Evolutionary conservation across 2,329 filamentous ascomycete species (phyloP).

Genomic region (Stemphylium vesicarium): DNA sequence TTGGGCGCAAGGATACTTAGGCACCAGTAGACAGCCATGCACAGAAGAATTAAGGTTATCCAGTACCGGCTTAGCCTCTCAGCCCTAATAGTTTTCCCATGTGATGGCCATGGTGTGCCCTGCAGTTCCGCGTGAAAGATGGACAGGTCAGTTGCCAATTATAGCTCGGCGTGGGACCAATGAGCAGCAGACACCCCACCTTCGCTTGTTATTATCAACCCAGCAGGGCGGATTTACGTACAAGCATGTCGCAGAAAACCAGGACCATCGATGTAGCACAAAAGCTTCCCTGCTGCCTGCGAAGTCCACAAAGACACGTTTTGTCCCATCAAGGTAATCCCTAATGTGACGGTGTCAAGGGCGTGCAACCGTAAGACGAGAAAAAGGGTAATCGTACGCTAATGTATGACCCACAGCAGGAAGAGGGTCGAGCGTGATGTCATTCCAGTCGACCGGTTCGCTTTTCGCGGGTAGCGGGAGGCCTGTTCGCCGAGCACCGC

Average conservation of each 20-base stretch:
- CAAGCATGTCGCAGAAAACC: slow-evolving; percentile 7
- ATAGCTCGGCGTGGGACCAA: slow-evolving; percentile 7
- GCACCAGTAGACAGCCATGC: slow-evolving; percentile 5
- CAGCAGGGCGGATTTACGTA: slow-evolving; percentile 18
- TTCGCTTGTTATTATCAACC: slow-evolving; percentile 4
- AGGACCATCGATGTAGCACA: neutral
- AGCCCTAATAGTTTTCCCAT: slow-evolving; percentile 12
- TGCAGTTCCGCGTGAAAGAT: slow-evolving; percentile 8
- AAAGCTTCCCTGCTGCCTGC: neutral
- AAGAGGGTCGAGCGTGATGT: slow-evolving; percentile 9
- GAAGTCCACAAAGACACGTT: neutral
- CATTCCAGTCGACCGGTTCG: slow-evolving; percentile 13
- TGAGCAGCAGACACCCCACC: neutral
- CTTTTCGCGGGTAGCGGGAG: slow-evolving; percentile 13
- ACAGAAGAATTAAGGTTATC: slow-evolving; percentile 13
- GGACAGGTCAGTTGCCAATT: slow-evolving; percentile 13
- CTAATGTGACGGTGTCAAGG: neutral
- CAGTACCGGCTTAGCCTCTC: slow-evolving; percentile 5
- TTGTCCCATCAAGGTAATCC: neutral
- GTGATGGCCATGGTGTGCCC: slow-evolving; percentile 13
- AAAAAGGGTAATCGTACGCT: slow-evolving; percentile 1
- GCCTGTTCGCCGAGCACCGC: slow-evolving; percentile 1
- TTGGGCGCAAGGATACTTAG: slow-evolving; percentile 7
- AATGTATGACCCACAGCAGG: slow-evolving; percentile 6
- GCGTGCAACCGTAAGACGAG: neutral